Conservation (phyloP, 208 protist species). For the Leishmania gerbilli region DNA sequence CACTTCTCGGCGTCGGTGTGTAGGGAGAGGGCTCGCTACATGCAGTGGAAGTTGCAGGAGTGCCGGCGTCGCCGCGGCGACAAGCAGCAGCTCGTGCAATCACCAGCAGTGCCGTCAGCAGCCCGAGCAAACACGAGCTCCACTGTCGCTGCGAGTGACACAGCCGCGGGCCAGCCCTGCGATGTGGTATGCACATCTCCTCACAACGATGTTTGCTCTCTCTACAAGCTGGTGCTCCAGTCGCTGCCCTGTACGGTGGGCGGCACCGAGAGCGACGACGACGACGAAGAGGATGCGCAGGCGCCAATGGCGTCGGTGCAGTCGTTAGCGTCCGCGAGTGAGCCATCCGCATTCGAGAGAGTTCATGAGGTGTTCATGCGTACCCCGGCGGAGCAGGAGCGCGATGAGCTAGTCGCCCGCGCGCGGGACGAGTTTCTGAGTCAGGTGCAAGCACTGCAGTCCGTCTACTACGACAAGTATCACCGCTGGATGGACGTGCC, state of each 20-base stretch:
- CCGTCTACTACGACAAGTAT: slow-evolving; percentile 74
- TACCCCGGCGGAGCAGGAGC: slow-evolving; percentile 46
- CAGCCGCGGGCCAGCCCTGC: slow-evolving; percentile 20
- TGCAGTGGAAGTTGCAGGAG: slow-evolving; percentile 53
- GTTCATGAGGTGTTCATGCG: slow-evolving; percentile 50
- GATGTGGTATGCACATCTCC: slow-evolving; percentile 70
- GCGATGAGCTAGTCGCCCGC: slow-evolving; percentile 49
- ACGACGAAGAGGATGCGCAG: slow-evolving; percentile 24
- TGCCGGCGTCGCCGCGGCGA: neutral
- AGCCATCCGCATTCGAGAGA: neutral
- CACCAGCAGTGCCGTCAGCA: neutral
- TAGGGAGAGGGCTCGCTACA: slow-evolving; percentile 60
- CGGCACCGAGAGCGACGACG: slow-evolving; percentile 30
- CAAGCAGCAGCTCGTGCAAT: neutral
- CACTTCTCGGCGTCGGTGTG: slow-evolving; percentile 67
- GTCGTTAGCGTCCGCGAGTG: neutral
- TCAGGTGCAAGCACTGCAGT: slow-evolving; percentile 77
- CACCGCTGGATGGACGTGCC: slow-evolving; percentile 87
- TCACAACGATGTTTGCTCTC: slow-evolving; percentile 31
- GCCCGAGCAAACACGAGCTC: neutral
- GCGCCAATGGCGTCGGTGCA: neutral
- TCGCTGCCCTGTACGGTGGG: slow-evolving; percentile 58
- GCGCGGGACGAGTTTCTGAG: slow-evolving; percentile 78
- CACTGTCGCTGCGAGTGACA: neutral
- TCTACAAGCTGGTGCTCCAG: slow-evolving; percentile 58